A percentile compares a stretch with the other conserved stretches of the same genome.
Conservation (phyloP, 2,329 filamentous ascomycete species). For the Didymella lethalis region DNA sequence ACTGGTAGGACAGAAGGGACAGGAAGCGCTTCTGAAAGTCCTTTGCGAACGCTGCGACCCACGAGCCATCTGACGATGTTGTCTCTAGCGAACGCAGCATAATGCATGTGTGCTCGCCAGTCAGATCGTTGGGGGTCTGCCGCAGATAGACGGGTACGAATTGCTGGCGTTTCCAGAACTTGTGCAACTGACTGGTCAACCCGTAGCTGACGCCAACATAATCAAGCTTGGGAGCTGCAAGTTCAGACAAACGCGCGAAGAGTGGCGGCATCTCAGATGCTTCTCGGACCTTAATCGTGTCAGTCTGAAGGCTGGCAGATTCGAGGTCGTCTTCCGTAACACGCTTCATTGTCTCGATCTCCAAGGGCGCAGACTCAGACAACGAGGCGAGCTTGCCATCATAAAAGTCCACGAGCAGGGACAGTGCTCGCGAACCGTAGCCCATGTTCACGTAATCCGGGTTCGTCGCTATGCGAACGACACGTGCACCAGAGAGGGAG, state of each 20-base stretch:
- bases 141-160: conserved; percentile 93
- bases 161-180: conserved; percentile 91
- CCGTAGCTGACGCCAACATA: conserved; percentile 97
- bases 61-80: conserved; percentile 69
- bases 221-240: conserved; percentile 80
- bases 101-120: conserved; percentile 96
- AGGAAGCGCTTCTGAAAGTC: conserved; percentile 97
- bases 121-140: conserved; percentile 95
- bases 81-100: conserved; percentile 83
- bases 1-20: conserved; percentile 88
- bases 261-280: conserved; percentile 91
- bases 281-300: conserved; percentile 89
- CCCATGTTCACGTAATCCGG: conserved; percentile 93
- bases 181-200: conserved; percentile 84
- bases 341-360: conserved; percentile 70
- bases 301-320: conserved; percentile 77
- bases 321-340: conserved; percentile 85
- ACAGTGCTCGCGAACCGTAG: conserved; percentile 87
- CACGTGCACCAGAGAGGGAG: conserved; percentile 85
- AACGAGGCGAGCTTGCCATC: conserved; percentile 90
- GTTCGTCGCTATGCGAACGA: conserved; percentile 95
- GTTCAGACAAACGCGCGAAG: conserved; percentile 86
- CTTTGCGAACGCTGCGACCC: conserved; percentile 88
- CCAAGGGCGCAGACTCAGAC: conserved; percentile 71
- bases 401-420: conserved; percentile 90